These are phyloP conservation scores for Cladorrhinum sp. DNA, from an alignment of 2,329 filamentous ascomycete species.

Conservation along the genomic window DNA sequence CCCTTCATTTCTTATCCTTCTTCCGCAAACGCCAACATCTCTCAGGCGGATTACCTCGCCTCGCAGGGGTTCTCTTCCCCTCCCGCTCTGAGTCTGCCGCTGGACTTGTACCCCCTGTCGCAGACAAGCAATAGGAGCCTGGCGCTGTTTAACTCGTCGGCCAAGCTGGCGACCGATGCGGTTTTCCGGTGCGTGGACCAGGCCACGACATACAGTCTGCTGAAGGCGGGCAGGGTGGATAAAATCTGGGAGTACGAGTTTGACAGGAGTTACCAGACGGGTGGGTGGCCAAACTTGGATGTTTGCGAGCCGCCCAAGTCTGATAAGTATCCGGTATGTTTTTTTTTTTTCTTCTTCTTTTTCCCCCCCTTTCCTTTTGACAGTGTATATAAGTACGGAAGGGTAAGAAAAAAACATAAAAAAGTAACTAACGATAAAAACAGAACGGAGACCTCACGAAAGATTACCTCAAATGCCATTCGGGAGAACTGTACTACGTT, in stretches of 20 bases:
- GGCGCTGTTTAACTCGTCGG: conserved; percentile 53
- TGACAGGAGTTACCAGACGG: conserved; percentile 52
- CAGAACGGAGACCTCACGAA: conserved; percentile 39
- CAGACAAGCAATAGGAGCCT: conserved; percentile 47
- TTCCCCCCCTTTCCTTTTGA: too few relatives aligned
- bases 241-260: conserved; percentile 59
- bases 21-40: conserved; percentile 25
- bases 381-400: too few relatives aligned
- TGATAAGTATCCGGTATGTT: conserved; percentile 27
- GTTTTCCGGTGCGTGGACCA: conserved; percentile 60
- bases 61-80: conserved; percentile 33
- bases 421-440: not conserved
- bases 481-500: conserved; percentile 52
- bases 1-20: conserved; percentile 50
- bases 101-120: conserved; percentile 48
- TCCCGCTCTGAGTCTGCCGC: conserved; percentile 17
- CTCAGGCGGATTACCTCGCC: conserved; percentile 34
- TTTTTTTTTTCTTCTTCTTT: not conserved
- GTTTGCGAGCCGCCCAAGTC: conserved; percentile 42
- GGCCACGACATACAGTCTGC: conserved; percentile 53
- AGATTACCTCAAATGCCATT: conserved; percentile 54
- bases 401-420: too few relatives aligned
- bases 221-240: conserved; percentile 43
- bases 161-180: conserved; percentile 55
- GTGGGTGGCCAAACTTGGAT: conserved; percentile 52